Percentiles rank a stretch among this genome's conserved stretches.
These are phyloP conservation scores for Lodderomyces parapsilosis DNA, from an alignment of 1,139 yeast species.

Conservation along the genomic window DNA sequence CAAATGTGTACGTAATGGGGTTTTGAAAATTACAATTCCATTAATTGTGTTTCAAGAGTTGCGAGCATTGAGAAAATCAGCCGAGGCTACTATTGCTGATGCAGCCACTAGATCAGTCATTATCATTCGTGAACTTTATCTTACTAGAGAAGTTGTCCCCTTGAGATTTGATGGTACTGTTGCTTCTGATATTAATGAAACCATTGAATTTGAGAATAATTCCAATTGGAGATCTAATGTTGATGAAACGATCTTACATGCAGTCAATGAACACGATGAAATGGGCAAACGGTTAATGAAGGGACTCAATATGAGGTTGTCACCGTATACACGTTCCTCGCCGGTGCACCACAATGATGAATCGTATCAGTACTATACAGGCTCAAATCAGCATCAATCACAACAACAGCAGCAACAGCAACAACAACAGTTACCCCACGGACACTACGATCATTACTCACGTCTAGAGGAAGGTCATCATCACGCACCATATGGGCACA, in stretches of 20 bases:
- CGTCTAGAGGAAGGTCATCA: neutral
- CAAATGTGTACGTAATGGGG: conserved; percentile 62
- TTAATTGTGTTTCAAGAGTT: conserved; percentile 77
- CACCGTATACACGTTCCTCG: conserved; percentile 7
- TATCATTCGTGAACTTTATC: conserved; percentile 64
- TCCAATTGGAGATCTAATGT: conserved; percentile 63
- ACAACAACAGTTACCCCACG: neutral
- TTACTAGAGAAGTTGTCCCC: conserved; percentile 51
- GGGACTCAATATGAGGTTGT: conserved; percentile 31
- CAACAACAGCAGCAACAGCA: conserved; percentile 1
- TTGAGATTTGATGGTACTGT: conserved; percentile 56
- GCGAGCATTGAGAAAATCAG: conserved; percentile 68
- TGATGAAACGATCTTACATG: conserved; percentile 57
- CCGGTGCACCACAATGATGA: neutral
- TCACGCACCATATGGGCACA: neutral
- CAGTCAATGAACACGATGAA: conserved; percentile 50
- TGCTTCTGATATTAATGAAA: conserved; percentile 55
- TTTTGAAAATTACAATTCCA: conserved; percentile 62
- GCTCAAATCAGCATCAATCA: neutral
- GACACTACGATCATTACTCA: neutral
- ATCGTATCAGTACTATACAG: neutral
- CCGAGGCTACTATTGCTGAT: conserved; percentile 74
- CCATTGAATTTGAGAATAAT: conserved; percentile 61
- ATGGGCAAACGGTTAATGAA: conserved; percentile 38
- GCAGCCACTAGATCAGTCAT: conserved; percentile 81